Conservation (phyloP, 345 rosid species). For the Dipteronia sinensis region DNA sequence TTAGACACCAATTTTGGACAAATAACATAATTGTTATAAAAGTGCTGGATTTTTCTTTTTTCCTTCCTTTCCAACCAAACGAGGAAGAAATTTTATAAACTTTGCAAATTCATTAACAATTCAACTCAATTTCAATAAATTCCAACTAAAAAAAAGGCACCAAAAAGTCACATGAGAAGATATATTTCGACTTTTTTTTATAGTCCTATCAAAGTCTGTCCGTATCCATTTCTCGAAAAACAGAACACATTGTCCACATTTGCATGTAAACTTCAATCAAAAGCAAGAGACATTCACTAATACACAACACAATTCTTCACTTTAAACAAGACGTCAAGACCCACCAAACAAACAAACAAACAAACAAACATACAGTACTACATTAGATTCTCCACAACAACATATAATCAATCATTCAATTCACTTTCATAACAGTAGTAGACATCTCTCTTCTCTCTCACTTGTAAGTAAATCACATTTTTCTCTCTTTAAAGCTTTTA, state of each 20-base stretch:
- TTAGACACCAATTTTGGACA: too few relatives aligned
- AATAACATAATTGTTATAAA: too few relatives aligned
- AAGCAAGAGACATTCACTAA: not conserved
- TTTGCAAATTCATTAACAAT: not conserved
- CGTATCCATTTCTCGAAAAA: too few relatives aligned
- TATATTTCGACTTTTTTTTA: too few relatives aligned
- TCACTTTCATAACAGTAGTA: not conserved
- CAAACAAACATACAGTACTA: not conserved
- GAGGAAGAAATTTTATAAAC: not conserved
- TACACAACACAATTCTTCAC: not conserved
- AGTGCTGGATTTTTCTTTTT: too few relatives aligned
- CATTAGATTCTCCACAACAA: not conserved
- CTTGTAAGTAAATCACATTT: not conserved
- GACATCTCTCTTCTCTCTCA: not conserved
- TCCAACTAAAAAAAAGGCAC: not conserved
- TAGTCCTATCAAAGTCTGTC: not conserved
- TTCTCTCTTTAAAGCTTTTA: not conserved
- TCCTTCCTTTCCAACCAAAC: too few relatives aligned
- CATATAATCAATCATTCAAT: not conserved
- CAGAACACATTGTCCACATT: not conserved
- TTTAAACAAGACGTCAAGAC: not conserved
- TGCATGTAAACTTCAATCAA: not conserved
- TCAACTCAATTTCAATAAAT: not conserved
- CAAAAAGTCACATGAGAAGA: not conserved
- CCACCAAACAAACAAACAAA: not conserved